A percentile compares a stretch with the other conserved stretches of the same genome.
phyloP scores from a whole-genome alignment of 1,284 basidiomycete species.

The Sutorius eximius region DNA sequence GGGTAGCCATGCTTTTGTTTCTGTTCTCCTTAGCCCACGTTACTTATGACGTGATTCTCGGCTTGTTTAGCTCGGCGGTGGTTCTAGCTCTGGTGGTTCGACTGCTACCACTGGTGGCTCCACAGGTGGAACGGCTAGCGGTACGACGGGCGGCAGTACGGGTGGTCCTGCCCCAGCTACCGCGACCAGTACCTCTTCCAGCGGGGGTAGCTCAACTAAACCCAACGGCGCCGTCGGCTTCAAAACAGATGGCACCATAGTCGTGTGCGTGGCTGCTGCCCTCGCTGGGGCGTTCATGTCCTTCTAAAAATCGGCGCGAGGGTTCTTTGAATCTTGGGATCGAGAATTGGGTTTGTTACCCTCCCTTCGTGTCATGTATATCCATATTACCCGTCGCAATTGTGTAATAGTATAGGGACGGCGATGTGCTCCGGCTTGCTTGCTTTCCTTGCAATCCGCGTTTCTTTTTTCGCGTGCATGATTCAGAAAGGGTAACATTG shows the following conservation, averaged over 20 bases:
- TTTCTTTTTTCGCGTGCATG: neutral
- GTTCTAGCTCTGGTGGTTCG: neutral
- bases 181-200: neutral
- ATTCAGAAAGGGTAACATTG: neutral
- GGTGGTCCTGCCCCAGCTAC: neutral
- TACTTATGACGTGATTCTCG: neutral
- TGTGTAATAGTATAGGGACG: neutral
- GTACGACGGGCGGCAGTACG: neutral
- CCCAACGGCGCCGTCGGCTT: conserved; percentile 10
- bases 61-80: conserved; percentile 16
- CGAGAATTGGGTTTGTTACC: neutral
- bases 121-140: neutral
- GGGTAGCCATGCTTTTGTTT: neutral
- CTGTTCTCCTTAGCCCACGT: neutral
- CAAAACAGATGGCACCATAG: neutral
- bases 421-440: neutral
- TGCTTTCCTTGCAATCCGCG: neutral
- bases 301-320: conserved; percentile 2
- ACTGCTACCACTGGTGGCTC: neutral
- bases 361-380: neutral
- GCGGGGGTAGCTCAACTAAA: neutral
- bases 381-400: neutral
- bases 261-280: conserved; percentile 3
- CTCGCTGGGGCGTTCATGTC: conserved; percentile 9
- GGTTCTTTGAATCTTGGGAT: neutral